phyloP scores from a whole-genome alignment of 1,139 yeast species.

The Zygoascus sp. region DNA sequence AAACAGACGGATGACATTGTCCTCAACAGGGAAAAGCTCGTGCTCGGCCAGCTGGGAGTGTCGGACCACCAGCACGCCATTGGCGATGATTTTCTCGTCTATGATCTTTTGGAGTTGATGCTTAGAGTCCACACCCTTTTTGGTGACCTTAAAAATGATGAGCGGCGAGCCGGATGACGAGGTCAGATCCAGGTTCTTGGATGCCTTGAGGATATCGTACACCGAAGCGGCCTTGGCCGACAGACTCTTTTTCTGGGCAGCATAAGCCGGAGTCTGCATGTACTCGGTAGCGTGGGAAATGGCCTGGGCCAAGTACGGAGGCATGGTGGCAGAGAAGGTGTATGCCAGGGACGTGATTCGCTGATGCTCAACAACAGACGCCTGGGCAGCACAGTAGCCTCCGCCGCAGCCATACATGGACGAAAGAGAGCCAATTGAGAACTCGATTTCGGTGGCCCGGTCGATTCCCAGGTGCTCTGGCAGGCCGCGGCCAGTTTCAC shows the following conservation, averaged over 20 bases:
- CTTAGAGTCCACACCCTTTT: conserved; percentile 19
- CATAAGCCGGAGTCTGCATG: conserved; percentile 15
- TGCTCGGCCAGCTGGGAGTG: conserved; percentile 65
- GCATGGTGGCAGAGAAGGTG: conserved; percentile 91
- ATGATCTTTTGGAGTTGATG: conserved; percentile 23
- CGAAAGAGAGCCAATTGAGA: conserved; percentile 85
- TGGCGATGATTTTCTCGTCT: conserved; percentile 24
- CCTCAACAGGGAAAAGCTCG: conserved; percentile 63
- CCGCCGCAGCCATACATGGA: conserved; percentile 84
- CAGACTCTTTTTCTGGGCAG: conserved; percentile 23
- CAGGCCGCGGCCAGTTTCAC: conserved; percentile 80
- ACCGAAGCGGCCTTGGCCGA: conserved; percentile 38
- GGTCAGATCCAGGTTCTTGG: conserved; percentile 40
- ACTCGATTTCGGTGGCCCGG: conserved; percentile 62
- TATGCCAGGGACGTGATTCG: conserved; percentile 85
- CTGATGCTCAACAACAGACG: conserved; percentile 86
- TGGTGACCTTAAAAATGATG: conserved; percentile 35
- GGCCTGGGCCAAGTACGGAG: conserved; percentile 84
- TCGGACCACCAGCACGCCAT: conserved; percentile 62
- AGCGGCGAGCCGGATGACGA: conserved; percentile 63
- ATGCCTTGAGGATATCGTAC: conserved; percentile 37
- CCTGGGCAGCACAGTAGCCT: conserved; percentile 87
- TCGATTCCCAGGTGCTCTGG: conserved; percentile 61
- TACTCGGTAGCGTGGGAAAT: conserved; percentile 53
- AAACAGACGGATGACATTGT: conserved; percentile 60